Conservation (phyloP, 2,329 filamentous ascomycete genomes). For the Apiospora phragmitis region DNA sequence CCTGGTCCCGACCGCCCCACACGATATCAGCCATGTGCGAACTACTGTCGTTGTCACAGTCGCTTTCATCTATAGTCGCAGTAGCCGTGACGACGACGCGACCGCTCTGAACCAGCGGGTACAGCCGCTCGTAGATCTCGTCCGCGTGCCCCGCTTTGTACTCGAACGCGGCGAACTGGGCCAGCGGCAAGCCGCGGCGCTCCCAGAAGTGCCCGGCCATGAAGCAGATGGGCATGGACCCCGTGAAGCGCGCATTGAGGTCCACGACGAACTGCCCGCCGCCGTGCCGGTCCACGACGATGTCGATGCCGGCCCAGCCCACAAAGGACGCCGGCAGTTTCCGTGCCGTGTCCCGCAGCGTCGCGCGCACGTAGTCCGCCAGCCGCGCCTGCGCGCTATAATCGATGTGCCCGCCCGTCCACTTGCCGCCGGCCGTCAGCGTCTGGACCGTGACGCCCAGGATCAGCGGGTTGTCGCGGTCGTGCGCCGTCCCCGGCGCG, state of each 20-base stretch:
- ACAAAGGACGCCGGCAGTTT: constrained; percentile 20
- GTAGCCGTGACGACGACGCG: constrained; percentile 23
- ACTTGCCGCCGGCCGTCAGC: constrained; percentile 21
- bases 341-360: constrained; percentile 21
- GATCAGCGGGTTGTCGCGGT: constrained; percentile 21
- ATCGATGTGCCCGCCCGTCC: constrained; percentile 25
- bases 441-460: constrained; percentile 24
- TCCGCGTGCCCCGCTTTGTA: constrained; percentile 18
- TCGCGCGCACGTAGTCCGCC: constrained; percentile 16
- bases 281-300: constrained; percentile 20
- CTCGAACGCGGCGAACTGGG: constrained; percentile 23
- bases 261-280: constrained; percentile 24
- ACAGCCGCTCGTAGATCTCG: constrained; percentile 19
- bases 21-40: constrained; percentile 25
- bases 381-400: constrained; percentile 22
- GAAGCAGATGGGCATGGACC: constrained; percentile 27
- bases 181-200: constrained; percentile 18
- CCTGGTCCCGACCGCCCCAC: constrained; percentile 21
- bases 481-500: constrained; percentile 17
- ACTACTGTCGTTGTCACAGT: constrained; percentile 1
- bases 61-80: constrained; percentile 15
- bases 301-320: constrained; percentile 26
- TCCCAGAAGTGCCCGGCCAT: constrained; percentile 25
- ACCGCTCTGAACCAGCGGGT: constrained; percentile 16
- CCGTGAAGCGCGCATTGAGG: constrained; percentile 26